Conservation (phyloP, 2,329 filamentous ascomycete genomes). For the Cladophialophora immunda region DNA sequence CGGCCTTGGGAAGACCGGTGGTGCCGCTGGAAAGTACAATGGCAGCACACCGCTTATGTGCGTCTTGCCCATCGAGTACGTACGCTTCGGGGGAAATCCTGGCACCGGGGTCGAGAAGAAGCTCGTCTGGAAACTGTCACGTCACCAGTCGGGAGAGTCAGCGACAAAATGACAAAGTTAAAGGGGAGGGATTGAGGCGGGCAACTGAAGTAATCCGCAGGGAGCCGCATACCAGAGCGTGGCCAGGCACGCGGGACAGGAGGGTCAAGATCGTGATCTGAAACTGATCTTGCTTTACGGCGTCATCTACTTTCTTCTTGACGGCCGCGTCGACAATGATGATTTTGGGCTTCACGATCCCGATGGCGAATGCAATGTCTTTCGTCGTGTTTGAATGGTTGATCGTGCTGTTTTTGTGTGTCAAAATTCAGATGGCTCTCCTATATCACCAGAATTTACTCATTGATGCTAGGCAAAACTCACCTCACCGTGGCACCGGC, state of each 20-base stretch:
- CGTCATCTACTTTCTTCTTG: constrained; percentile 14
- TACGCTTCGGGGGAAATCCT: constrained; percentile 12
- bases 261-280: constrained; percentile 9
- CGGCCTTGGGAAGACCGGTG: constrained; percentile 43
- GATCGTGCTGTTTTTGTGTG: constrained; percentile 26
- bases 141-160: neutral
- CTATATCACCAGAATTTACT: neutral
- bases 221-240: constrained; percentile 2
- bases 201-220: too few relatives aligned
- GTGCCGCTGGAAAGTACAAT: constrained; percentile 36
- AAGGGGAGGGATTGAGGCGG: too few relatives aligned
- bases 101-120: neutral
- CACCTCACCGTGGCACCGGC: constrained; percentile 36
- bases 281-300: neutral
- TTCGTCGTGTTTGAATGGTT: constrained; percentile 27
- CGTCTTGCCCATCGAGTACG: constrained; percentile 16
- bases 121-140: constrained; percentile 12
- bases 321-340: constrained; percentile 8
- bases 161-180: neutral
- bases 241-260: neutral
- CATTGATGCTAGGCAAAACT: neutral
- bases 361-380: constrained; percentile 33
- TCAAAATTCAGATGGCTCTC: too few relatives aligned
- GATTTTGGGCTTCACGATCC: constrained; percentile 17
- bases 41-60: constrained; percentile 6